Base-by-base conservation (phyloP, 2,329 filamentous ascomycete genomes). In the Lecanicillium sp. region DNA sequence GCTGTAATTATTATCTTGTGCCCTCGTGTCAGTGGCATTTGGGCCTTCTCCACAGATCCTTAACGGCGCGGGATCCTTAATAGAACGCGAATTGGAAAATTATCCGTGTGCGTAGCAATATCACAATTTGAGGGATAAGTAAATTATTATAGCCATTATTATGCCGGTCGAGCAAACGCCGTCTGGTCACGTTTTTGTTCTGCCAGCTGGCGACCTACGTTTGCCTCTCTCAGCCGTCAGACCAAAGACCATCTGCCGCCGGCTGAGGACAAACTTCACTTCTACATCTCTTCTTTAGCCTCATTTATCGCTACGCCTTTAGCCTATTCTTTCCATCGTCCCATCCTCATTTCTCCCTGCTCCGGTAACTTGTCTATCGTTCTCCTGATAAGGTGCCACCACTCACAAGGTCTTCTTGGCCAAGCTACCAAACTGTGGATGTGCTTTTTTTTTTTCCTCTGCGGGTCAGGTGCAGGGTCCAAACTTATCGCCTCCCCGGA, bases 371-470 rank as follows among this genome's bases (percentile, higher is more conserved):
- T 38, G 26, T 42, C 38, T 37, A 48, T 42, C 37, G 40, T n/a
- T 26, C 21, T n/a, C 21, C 19, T 24, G 45, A 41, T 42, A 48
- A 48, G 37, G 29, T 30, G 26, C 14, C 21, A 36, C n/a, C 5
- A 27, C 27, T 35, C 20, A 29, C 17, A 9, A 17, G 29, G 12
- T 20, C 38, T n/a, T n/a, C n/a, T n/a, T n/a, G n/a, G n/a, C n/a
- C n/a, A n/a, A n/a, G n/a, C n/a, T n/a, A 23, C 45, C 45, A 27
- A 42, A 30, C 38, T 42, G 45, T 48, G 37, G 45, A 38, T 23
- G 20, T 44, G 11, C 5, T 4, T 30, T 49, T 12, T 27, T 29
- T 37, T 36, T 38, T 37, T 37, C 20, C 14, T 29, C 14, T 19
- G 45, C 39, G 38, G 38, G 45, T 48, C 45, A 27, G n/a, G 35